A percentile compares a stretch with the other conserved stretches of the same genome.
These are phyloP conservation scores for Emmonsiellopsis sp. DNA, from an alignment of 2,329 filamentous ascomycete genomes.

Conservation along the genomic window DNA sequence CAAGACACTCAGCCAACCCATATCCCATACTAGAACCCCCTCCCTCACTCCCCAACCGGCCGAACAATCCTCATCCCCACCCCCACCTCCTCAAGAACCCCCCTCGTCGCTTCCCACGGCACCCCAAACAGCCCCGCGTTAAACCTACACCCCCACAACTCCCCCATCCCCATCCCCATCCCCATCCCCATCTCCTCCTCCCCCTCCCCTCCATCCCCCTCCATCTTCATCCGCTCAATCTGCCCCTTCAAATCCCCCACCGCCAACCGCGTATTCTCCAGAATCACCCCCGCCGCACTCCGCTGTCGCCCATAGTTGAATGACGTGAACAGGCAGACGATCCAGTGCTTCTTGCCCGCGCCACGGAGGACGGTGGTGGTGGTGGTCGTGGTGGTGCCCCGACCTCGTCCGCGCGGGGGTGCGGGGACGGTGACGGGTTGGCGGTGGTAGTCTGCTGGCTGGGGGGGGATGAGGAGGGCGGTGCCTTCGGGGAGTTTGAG, in stretches of 20 bases:
- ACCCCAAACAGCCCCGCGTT: slow-evolving; percentile 51
- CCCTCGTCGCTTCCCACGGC: slow-evolving; percentile 42
- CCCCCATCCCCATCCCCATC: slow-evolving; percentile 12
- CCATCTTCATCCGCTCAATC: slow-evolving; percentile 23
- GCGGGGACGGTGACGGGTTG: neutral
- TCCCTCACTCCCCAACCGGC: slow-evolving; percentile 14
- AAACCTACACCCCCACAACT: slow-evolving; percentile 44
- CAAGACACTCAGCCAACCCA: neutral
- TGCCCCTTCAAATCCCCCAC: slow-evolving; percentile 40
- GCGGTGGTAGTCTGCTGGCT: slow-evolving; percentile 22
- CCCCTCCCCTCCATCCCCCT: slow-evolving; percentile 8
- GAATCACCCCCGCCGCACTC: slow-evolving; percentile 31
- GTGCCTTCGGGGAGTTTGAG: slow-evolving; percentile 34
- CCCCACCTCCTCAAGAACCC: slow-evolving; percentile 31
- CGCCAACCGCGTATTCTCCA: slow-evolving; percentile 40
- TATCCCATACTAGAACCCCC: neutral
- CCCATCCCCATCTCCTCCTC: slow-evolving; percentile 2
- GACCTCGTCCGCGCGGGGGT: neutral
- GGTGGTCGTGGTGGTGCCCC: neutral
- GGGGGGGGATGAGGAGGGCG: slow-evolving; percentile 45
- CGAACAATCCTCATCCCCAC: slow-evolving; percentile 26
- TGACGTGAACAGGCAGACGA: slow-evolving; percentile 52
- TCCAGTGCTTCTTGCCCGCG: slow-evolving; percentile 37
- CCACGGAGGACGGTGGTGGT: slow-evolving; percentile 1
- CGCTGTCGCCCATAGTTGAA: slow-evolving; percentile 36